A percentile compares a stretch with the other conserved stretches of the same genome.
Evolutionary conservation across 176 grass and related monocot species (phyloP).

Genomic region (Cenchrus fungigraminus): DNA sequence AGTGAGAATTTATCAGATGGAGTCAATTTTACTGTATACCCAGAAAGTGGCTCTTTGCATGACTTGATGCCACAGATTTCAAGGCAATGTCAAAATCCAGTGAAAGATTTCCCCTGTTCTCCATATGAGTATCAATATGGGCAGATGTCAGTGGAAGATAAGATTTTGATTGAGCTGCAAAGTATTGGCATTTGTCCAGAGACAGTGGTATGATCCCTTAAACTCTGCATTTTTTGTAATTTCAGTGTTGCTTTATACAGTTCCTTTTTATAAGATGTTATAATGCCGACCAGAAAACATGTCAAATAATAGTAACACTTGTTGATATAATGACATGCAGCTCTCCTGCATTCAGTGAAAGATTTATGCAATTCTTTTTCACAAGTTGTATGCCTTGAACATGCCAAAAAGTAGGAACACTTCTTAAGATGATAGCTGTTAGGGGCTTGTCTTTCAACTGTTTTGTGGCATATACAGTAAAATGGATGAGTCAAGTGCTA

Average conservation of each 20-base stretch:
- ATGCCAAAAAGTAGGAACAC: constrained; percentile 4
- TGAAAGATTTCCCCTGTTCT: constrained; percentile 45
- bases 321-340: not conserved
- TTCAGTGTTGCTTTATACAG: constrained; percentile 1
- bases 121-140: constrained; percentile 63
- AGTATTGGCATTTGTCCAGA: constrained; percentile 80
- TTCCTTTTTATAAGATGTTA: constrained; percentile 5
- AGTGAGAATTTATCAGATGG: constrained; percentile 53
- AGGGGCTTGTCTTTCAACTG: not conserved
- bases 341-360: not conserved
- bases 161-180: constrained; percentile 81
- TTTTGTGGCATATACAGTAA: not conserved
- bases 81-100: constrained; percentile 39
- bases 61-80: constrained; percentile 40
- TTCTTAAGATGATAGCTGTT: not conserved
- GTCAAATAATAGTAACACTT: constrained; percentile 11
- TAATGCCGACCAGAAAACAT: constrained; percentile 20
- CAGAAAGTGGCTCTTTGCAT: constrained; percentile 50
- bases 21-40: constrained; percentile 34
- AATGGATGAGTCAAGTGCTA: not conserved
- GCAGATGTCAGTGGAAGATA: constrained; percentile 76
- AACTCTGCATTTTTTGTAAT: constrained; percentile 17
- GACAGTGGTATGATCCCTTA: constrained; percentile 54
- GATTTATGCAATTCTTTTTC: not conserved
- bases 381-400: constrained; percentile 27